Percentiles rank a stretch among this genome's conserved stretches.
Conservation (phyloP, 805 yeast species). For the Schizosaccharomyces osmophilus region DNA sequence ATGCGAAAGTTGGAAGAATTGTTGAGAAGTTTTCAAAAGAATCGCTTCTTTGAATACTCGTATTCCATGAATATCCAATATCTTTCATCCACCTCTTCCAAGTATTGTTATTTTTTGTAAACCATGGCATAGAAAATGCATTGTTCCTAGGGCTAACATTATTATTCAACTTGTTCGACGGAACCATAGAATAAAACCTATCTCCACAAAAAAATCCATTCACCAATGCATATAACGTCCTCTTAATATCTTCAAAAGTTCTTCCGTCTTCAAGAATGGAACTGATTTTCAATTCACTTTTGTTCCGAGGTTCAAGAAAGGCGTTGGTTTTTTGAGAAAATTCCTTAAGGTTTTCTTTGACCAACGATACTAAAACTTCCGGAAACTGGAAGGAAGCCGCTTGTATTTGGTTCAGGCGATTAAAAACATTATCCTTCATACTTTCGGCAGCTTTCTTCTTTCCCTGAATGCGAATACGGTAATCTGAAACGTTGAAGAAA, state of each 20-base stretch:
- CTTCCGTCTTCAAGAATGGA: not conserved
- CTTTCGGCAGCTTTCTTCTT: not conserved
- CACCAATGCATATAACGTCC: not conserved
- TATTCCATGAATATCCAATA: constrained; percentile 2
- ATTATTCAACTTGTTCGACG: too few relatives aligned
- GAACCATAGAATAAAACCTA: too few relatives aligned
- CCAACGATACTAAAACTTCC: not conserved
- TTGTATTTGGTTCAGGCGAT: too few relatives aligned
- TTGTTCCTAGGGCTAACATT: not conserved
- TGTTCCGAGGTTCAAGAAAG: not conserved
- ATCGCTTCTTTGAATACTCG: not conserved
- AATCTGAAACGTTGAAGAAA: not conserved
- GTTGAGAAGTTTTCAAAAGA: not conserved
- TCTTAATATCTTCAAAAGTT: not conserved
- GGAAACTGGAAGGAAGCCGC: not conserved
- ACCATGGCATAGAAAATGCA: not conserved
- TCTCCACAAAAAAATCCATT: too few relatives aligned
- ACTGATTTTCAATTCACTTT: not conserved
- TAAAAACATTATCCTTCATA: not conserved
- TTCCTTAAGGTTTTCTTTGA: not conserved
- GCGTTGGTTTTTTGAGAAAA: not conserved
- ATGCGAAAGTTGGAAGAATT: not conserved
- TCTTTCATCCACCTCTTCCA: constrained; percentile 5
- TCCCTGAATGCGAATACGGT: not conserved
- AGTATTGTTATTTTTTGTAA: not conserved